Base-by-base conservation (phyloP, 2,329 filamentous ascomycete genomes). In the Fusarium sp. region DNA sequence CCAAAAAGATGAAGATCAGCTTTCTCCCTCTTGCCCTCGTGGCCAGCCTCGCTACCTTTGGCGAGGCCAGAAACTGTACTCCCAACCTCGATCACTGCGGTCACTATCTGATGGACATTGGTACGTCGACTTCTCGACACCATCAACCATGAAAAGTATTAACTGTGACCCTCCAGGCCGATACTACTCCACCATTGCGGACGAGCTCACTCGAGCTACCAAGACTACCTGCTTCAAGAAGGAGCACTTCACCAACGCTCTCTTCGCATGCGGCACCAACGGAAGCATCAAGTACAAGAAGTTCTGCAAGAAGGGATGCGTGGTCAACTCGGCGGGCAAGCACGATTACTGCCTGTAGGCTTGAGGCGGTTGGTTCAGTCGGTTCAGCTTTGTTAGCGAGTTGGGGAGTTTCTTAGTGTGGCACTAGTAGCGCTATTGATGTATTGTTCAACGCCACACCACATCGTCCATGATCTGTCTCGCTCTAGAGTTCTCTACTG, bases 11-110 rank as follows among this genome's bases (percentile, higher is more conserved):
- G 68, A 70, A 68, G 27, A 61, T 70, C 47, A 47, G 59, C 11
- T 20, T 54, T 33, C 56, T 70, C 15, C 33, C 65, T 35, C 65
- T 70, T 20, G 65, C 65, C 45, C 37, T 70, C 22, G 68, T 70
- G 32, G 68, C 68, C 32, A 40, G 37, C 14, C 68, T 70, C 32
- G 65, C 47, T 30, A 56, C 68, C 15, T 70, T 70, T 56, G 54
- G 60, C 20, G 68, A 68, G 38, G 68, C 68, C 6, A 45, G 65
- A 20, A 64, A 70, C 56, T 70, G 65, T 45, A 64, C 65, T 17
- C 54, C 68, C 10, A 64, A 64, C 4, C 68, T 70, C 11, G 58
- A 68, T 32, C 66, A 70, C 45, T 70, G 68, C 14, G 68, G 68
- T 30, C 32, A 38, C 30, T 52, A 57, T 27, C 65, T 68, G 6